Evolutionary conservation across 2,329 filamentous ascomycete species (phyloP), one percentile per base, ranked within the genome.

Genomic region (Herpotrichia juniperi): DNA sequence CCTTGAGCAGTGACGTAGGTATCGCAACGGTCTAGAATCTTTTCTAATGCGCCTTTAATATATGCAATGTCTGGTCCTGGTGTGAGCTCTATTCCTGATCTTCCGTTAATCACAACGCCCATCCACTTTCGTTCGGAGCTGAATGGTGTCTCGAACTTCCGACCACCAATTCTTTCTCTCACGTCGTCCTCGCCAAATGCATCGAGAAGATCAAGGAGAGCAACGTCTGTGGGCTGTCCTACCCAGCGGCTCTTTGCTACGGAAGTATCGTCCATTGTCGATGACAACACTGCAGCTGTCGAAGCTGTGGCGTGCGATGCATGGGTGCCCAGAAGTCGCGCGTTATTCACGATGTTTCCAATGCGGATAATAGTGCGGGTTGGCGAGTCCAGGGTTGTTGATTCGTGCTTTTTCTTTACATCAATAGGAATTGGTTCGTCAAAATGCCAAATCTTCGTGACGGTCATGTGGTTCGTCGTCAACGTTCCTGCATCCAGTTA

Each of bases 71-170:
- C 90, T 55, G 87, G 86, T 31, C 89, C 87, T 48, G 79, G 78
- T 52, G 56, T 57, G 25, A 79, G 76, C 24, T 80, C 79, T 42
- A 85, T 81, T 19, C 81, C 78, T 37, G 76, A 67, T 51, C 72
- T 75, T 26, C 76, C 74, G 51, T 74, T 67, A 57, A 97, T 90
- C 1, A 92, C 89, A 24, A 97, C 93, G 28, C 96, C 96, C 96
- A 99, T 99, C 93, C 93, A 99, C 75, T 99, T 99, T 51, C 93
- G 85, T 70, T 96, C 92, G 1, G 94, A 99, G 71, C 93, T 97
- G 74, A 99, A 99, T 0, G 94, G 93, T 0, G 91, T 93, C 73
- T 99, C 94, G 37, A 87, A 86, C 26, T 89, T 84, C 43, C 93
- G 89, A 26, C 84, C 82, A n/a, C 92, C 92, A 48, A 96, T 85